Evolutionary conservation across 2,329 filamentous ascomycete species (phyloP).

Genomic region (Didymella glomerata): DNA sequence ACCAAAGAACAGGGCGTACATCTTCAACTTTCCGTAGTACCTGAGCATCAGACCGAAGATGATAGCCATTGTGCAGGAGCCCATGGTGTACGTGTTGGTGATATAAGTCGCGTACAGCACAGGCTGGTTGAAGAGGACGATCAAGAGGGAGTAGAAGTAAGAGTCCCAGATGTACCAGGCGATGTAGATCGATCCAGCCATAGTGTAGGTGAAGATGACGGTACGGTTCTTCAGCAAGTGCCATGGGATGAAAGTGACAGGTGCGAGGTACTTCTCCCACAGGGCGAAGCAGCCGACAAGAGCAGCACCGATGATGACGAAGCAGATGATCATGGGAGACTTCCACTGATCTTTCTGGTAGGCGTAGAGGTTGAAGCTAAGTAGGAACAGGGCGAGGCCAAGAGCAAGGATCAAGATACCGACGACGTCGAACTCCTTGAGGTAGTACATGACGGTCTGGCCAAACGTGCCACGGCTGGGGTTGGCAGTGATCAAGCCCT

Average conservation of each 20-base stretch:
- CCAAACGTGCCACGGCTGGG: conserved; percentile 57
- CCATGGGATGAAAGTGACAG: conserved; percentile 56
- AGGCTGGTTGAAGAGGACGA: conserved; percentile 51
- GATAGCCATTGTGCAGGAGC: conserved; percentile 43
- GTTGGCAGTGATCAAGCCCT: conserved; percentile 59
- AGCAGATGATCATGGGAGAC: conserved; percentile 53
- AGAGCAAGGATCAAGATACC: conserved; percentile 68
- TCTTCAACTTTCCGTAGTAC: conserved; percentile 44
- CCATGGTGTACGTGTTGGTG: conserved; percentile 53
- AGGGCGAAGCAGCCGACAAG: conserved; percentile 50
- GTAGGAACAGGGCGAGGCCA: conserved; percentile 71
- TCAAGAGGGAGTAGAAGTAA: conserved; percentile 54
- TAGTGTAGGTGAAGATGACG: conserved; percentile 62
- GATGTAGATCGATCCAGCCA: conserved; percentile 52
- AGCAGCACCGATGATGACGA: conserved; percentile 51
- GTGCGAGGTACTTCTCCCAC: conserved; percentile 54
- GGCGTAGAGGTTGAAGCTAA: conserved; percentile 69
- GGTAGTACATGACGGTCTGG: conserved; percentile 63
- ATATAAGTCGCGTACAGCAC: conserved; percentile 51
- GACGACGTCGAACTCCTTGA: conserved; percentile 69
- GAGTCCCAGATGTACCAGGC: conserved; percentile 52
- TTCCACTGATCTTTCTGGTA: conserved; percentile 46
- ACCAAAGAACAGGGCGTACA: conserved; percentile 40
- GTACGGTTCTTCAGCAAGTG: conserved; percentile 60
- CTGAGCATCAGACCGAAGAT: conserved; percentile 42